Percentiles rank a stretch among this genome's conserved stretches.
Evolutionary conservation across 2,329 filamentous ascomycete species (phyloP).

Genomic region (Penicillium polonicum): DNA sequence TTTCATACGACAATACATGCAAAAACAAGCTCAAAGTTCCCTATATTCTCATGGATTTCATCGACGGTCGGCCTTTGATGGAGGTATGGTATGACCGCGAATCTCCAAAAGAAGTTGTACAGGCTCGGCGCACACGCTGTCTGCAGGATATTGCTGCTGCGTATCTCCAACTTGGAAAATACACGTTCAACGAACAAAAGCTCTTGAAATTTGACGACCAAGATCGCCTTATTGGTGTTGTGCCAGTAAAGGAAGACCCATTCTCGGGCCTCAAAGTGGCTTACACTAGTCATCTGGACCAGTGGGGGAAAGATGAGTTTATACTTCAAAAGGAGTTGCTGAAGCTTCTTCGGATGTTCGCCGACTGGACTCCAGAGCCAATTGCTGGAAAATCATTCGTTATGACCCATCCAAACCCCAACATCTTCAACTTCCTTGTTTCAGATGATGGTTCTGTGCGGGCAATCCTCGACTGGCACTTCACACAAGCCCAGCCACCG

Average conservation of each 20-base stretch:
- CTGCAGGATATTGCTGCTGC: neutral
- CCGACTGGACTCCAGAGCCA: neutral
- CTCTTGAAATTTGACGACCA: neutral
- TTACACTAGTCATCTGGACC: neutral
- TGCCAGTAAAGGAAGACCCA: neutral
- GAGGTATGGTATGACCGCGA: constrained; percentile 28
- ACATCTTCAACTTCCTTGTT: neutral
- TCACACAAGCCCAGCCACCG: neutral
- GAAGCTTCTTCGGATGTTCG: constrained; percentile 1
- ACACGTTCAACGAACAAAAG: neutral
- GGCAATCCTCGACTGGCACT: neutral
- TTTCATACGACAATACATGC: constrained; percentile 26
- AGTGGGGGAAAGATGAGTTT: neutral
- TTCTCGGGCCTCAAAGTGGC: neutral
- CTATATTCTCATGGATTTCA: constrained; percentile 30
- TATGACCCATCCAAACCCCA: neutral
- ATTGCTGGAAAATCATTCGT: neutral
- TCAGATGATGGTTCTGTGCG: neutral
- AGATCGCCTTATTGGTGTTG: neutral
- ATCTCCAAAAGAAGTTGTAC: neutral
- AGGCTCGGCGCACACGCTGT: neutral
- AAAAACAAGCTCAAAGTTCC: constrained; percentile 27
- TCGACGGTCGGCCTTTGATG: constrained; percentile 24
- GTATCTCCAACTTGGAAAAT: neutral
- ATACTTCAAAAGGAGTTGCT: too few relatives aligned